Percentiles rank a stretch among this genome's conserved stretches.
Evolutionary conservation across 345 rosid genomes (phyloP).

Genomic region (Salix dunnii): DNA sequence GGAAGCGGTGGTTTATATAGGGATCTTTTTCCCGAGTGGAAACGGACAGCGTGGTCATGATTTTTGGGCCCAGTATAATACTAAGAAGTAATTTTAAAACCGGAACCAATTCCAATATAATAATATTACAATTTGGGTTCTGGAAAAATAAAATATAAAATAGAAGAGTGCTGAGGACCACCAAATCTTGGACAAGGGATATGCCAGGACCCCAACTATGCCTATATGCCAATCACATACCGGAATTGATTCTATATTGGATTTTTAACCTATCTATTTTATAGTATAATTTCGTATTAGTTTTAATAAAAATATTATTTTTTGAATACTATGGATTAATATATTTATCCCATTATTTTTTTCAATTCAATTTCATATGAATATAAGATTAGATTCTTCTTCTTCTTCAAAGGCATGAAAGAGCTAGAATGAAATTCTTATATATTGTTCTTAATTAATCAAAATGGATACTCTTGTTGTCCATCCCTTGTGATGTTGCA

Average conservation of each 20-base stretch:
- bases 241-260: neutral
- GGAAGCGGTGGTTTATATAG: neutral
- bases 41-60: neutral
- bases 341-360: neutral
- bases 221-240: neutral
- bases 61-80: neutral
- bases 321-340: neutral
- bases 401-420: too few relatives aligned
- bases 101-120: neutral
- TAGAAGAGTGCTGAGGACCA: neutral
- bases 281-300: neutral
- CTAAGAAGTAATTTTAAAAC: neutral
- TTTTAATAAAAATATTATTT: neutral
- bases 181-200: neutral
- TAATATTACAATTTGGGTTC: neutral
- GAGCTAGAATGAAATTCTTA: neutral
- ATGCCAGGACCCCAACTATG: neutral
- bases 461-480: too few relatives aligned
- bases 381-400: too few relatives aligned
- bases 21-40: neutral
- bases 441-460: too few relatives aligned
- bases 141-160: too few relatives aligned
- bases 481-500: too few relatives aligned
- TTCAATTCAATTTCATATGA: neutral
- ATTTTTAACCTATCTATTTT: neutral